phyloP scores from a whole-genome alignment of 192 early-diverging fungal genomes.

The Coemansia sp. region DNA sequence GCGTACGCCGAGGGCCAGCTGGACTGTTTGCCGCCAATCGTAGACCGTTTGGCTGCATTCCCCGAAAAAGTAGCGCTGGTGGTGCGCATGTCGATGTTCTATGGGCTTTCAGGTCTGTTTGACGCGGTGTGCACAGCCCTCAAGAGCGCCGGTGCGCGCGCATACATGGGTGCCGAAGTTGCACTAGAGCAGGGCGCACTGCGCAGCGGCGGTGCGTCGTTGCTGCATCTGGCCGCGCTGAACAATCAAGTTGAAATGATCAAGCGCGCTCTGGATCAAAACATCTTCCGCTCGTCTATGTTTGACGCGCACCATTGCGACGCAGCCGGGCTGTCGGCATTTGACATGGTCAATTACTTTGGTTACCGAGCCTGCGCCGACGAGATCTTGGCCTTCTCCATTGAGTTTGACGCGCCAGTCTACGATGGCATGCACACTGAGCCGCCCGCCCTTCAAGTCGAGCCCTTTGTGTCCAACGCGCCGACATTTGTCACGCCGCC shows the following conservation, averaged over 20 bases:
- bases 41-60: conserved; percentile 19
- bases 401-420: conserved; percentile 12
- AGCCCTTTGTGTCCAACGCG: conserved; percentile 4
- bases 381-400: conserved; percentile 20
- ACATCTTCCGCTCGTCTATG: conserved; percentile 12
- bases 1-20: conserved; percentile 16
- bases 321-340: conserved; percentile 31
- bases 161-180: conserved; percentile 14
- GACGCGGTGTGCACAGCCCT: conserved; percentile 23
- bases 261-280: conserved; percentile 20
- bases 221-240: conserved; percentile 47
- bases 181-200: conserved; percentile 24
- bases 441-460: conserved; percentile 18
- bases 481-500: conserved; percentile 11
- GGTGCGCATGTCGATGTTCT: conserved; percentile 35
- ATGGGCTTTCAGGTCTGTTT: conserved; percentile 34
- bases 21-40: conserved; percentile 16
- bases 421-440: conserved; percentile 13
- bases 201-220: conserved; percentile 20
- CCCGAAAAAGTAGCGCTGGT: conserved; percentile 30
- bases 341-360: conserved; percentile 48
- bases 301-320: conserved; percentile 28
- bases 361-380: conserved; percentile 46
- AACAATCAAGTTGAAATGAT: conserved; percentile 30
- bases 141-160: conserved; percentile 2